These are phyloP conservation scores for Secale cereale DNA, from an alignment of 176 grass and related monocot genomes.

Conservation along the genomic window DNA sequence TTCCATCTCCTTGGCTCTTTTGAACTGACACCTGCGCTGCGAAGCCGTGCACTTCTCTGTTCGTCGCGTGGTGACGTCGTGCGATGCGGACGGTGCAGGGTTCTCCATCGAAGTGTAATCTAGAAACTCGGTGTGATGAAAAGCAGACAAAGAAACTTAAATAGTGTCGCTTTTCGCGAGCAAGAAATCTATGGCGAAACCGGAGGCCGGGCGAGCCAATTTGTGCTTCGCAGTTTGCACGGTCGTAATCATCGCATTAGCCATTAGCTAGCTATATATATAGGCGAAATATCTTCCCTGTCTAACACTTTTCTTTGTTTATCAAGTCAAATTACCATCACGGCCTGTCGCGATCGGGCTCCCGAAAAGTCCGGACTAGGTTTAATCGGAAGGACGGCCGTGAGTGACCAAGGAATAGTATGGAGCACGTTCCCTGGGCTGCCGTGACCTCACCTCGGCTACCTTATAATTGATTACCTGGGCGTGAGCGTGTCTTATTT, in stretches of 20 bases:
- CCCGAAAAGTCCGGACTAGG: background rate
- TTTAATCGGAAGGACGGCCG: background rate
- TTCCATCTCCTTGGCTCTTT: background rate
- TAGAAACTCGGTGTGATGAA: background rate
- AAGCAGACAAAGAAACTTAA: background rate
- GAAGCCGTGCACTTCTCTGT: background rate
- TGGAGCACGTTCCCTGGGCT: background rate
- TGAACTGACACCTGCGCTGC: background rate
- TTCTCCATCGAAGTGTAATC: background rate
- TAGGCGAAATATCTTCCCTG: background rate
- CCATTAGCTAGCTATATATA: background rate
- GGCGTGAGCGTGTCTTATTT: no score
- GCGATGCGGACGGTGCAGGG: background rate
- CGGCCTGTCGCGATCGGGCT: slow-evolving; percentile 1
- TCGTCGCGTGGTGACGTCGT: background rate
- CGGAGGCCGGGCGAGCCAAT: background rate
- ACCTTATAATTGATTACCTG: no score
- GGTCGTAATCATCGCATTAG: background rate
- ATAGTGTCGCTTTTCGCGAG: background rate
- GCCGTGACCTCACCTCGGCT: background rate
- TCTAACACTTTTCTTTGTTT: background rate
- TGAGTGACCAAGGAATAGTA: background rate
- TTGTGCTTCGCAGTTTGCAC: background rate
- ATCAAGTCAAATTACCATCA: background rate
- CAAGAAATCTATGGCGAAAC: background rate